A percentile compares a stretch with the other conserved stretches of the same genome.
Evolutionary conservation across 2,329 filamentous ascomycete species (phyloP).

Genomic region (Sarocladium oryzae): DNA sequence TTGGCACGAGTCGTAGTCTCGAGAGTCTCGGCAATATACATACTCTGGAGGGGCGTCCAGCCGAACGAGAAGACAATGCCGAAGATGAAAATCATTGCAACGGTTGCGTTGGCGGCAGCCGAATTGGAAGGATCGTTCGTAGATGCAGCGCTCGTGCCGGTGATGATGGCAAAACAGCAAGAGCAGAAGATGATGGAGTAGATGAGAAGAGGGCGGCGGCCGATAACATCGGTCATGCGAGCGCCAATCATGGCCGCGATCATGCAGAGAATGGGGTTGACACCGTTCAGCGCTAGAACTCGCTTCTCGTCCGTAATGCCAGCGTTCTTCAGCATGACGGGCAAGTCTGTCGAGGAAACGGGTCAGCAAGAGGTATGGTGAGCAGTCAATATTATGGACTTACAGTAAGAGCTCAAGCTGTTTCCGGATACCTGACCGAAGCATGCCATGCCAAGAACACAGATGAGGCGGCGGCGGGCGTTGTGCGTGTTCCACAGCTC

Average conservation of each 20-base stretch:
- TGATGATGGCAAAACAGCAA: conserved; percentile 45
- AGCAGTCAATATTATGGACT: not conserved
- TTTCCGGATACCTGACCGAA: conserved; percentile 49
- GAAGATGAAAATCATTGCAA: conserved; percentile 53
- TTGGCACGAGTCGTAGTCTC: conserved; percentile 16
- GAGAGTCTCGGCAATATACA: conserved; percentile 17
- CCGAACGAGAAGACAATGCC: conserved; percentile 29
- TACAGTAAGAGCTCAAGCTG: conserved; percentile 40
- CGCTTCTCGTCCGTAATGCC: conserved; percentile 43
- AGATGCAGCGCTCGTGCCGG: conserved; percentile 42
- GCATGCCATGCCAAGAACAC: conserved; percentile 43
- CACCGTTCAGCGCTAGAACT: conserved; percentile 42
- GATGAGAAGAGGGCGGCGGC: conserved; percentile 49
- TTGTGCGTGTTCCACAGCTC: conserved; percentile 44
- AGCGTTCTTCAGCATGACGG: conserved; percentile 41
- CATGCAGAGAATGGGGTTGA: conserved; percentile 48
- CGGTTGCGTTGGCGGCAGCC: conserved; percentile 50
- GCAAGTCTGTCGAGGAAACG: conserved; percentile 32
- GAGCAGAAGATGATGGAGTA: conserved; percentile 18
- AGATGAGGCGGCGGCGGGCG: conserved; percentile 42
- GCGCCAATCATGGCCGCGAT: conserved; percentile 46
- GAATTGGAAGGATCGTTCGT: conserved; percentile 26
- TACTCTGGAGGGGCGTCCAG: conserved; percentile 12
- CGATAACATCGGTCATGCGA: conserved; percentile 47
- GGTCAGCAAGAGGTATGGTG: not conserved